Conservation (phyloP, 1,284 basidiomycete genomes). For the Calocybe gambosa region DNA sequence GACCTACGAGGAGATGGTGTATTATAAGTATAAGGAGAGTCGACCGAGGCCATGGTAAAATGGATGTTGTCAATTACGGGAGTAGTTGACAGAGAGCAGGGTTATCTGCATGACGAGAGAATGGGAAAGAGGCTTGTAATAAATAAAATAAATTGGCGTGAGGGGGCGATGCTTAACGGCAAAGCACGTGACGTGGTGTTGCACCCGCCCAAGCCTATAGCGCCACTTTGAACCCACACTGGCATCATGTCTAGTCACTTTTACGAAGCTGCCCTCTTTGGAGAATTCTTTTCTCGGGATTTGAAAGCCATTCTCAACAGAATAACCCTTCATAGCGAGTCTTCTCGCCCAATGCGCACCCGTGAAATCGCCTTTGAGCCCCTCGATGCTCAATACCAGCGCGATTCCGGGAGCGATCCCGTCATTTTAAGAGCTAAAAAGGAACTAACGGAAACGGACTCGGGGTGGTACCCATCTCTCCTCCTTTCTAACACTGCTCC, state of each 20-base stretch:
- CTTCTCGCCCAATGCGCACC: conserved; percentile 60
- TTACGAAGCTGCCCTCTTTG: conserved; percentile 75
- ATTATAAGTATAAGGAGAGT: conserved; percentile 10
- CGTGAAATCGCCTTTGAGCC: conserved; percentile 74
- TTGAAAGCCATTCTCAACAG: conserved; percentile 66
- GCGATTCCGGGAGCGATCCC: conserved; percentile 57
- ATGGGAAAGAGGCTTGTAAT: conserved; percentile 1
- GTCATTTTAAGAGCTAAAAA: conserved; percentile 66
- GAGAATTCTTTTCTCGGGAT: conserved; percentile 61
- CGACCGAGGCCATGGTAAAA: conserved; percentile 11
- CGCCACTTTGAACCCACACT: background rate
- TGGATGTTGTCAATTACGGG: conserved; percentile 4
- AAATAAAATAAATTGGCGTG: conserved; percentile 7
- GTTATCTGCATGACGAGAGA: conserved; percentile 9
- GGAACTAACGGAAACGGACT: conserved; percentile 52
- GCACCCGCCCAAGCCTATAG: background rate
- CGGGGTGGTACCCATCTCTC: conserved; percentile 47
- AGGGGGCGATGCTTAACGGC: conserved; percentile 1
- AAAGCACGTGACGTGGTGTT: too few species aligned
- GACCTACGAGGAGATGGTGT: conserved; percentile 10
- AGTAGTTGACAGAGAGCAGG: background rate
- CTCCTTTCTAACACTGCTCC: background rate
- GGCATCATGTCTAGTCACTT: conserved; percentile 41
- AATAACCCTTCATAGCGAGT: conserved; percentile 71
- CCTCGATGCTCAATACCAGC: conserved; percentile 52